Evolutionary conservation across 108 stramenopile species (phyloP), one percentile per base, ranked within the genome.

Genomic region (Aurantiochytrium sp.): DNA sequence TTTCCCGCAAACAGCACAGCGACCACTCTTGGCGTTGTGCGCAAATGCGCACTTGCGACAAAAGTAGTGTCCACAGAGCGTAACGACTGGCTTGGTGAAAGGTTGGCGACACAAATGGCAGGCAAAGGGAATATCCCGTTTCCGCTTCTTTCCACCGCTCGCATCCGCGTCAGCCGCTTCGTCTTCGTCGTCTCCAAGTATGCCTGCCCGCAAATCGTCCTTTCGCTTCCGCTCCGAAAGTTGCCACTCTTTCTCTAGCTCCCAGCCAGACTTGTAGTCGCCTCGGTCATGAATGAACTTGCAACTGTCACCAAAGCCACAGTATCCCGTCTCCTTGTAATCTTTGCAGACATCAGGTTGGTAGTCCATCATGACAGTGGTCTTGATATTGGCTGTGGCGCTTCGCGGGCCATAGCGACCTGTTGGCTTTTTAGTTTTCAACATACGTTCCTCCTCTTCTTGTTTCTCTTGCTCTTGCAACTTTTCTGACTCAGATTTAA

Each of bases 301-400:
- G 72, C 99, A 99, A 12, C 95, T 96, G 90, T 99, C 99, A 1
- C 99, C 99, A 91, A 96, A 99, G 18, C 99, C 99, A 89, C 99
- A 99, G 92, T 97, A 99, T 58, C 99, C 99, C 4, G 99, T 99
- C 58, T 98, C 97, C 72, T 98, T 98, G 92, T 98, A 99, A 87
- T 99, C 99, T 90, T 99, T 99, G 93, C 99, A 99, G 87, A 99
- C 96, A 90, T 98, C 98, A 0, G 98, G 98, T 91, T 98, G 97
- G 90, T 98, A 98, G 89, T 99, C 99, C 90, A 98, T 42, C 8
- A 69, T 18, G 35, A 69, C 64, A 8, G 64, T 69, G 14, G 64
- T 69, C 42, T 69, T 69, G 5, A 69, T 69, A 23, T 42, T 69
- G 8, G 35, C 64, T 8, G 35, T 42, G 42, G 42, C 64, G 42